phyloP scores from a whole-genome alignment of 2,329 filamentous ascomycete species.

The Ophiostoma triangulosporum region DNA sequence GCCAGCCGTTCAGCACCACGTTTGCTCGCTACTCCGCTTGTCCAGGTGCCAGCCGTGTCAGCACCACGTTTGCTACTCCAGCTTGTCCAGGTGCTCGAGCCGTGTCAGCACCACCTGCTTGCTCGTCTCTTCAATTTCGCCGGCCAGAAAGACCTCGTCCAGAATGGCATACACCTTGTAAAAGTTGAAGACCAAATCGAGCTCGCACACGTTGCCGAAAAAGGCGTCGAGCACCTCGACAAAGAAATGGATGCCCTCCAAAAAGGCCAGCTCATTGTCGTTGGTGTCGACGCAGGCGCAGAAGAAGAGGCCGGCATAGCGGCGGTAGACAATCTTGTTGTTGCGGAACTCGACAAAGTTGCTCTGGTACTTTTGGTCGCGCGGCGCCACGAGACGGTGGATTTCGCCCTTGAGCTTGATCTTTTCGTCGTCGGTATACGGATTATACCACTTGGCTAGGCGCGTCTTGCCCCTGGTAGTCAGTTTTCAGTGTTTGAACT shows the following conservation, averaged over 20 bases:
- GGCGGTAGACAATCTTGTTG: constrained; percentile 93
- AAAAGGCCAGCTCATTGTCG: constrained; percentile 92
- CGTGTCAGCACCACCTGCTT: constrained; percentile 94
- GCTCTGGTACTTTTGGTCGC: constrained; percentile 98
- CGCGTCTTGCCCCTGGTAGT: constrained; percentile 79
- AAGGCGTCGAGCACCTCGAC: constrained; percentile 97
- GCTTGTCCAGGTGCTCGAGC: constrained; percentile 88
- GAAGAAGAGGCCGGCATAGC: constrained; percentile 97
- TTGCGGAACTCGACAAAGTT: constrained; percentile 97
- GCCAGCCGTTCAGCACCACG: no score
- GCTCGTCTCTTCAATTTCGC: constrained; percentile 96
- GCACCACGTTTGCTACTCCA: no score
- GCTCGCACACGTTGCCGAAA: constrained; percentile 97
- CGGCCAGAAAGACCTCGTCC: constrained; percentile 93
- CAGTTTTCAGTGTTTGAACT: not conserved
- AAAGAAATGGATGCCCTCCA: constrained; percentile 98
- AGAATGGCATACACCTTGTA: constrained; percentile 94
- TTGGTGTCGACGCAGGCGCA: constrained; percentile 98
- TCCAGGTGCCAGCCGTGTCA: no score
- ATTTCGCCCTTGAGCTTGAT: constrained; percentile 98
- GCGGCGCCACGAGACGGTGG: constrained; percentile 90
- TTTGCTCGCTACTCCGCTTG: no score
- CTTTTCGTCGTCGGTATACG: constrained; percentile 97
- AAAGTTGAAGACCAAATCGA: constrained; percentile 78
- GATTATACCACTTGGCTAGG: constrained; percentile 96